Evolutionary conservation across 164 flowering plant genomes (phyloP).

Genomic region (Saururus chinensis): DNA sequence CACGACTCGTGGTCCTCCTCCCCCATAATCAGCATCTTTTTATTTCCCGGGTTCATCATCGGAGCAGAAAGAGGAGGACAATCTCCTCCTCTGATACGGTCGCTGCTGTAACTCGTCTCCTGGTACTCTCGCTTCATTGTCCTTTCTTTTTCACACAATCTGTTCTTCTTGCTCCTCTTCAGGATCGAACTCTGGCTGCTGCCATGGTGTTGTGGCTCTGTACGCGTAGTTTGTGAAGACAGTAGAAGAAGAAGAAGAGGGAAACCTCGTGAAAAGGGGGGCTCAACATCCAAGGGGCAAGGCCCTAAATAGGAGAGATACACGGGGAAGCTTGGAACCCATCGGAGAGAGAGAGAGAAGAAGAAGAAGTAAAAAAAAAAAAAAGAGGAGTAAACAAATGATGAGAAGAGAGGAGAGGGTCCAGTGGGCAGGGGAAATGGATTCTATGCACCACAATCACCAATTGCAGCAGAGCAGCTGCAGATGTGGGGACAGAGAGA

Average conservation of each 20-base stretch:
- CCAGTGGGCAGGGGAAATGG: not conserved
- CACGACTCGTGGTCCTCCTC: not conserved
- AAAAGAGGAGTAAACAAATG: not conserved
- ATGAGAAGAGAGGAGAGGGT: not conserved
- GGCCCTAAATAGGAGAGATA: not conserved
- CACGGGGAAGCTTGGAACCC: not conserved
- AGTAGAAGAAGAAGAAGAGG: not conserved
- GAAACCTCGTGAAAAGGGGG: slow-evolving; percentile 14
- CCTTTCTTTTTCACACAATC: not conserved
- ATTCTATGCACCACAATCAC: not conserved
- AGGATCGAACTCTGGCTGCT: no score
- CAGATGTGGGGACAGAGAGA: not conserved
- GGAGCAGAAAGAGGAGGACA: not conserved
- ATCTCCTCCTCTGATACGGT: not conserved
- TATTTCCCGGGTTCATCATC: slow-evolving; percentile 19
- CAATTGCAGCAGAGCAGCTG: not conserved
- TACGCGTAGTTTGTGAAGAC: no score
- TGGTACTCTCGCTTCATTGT: slow-evolving; percentile 23
- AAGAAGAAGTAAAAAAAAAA: not conserved
- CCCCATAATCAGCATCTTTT: slow-evolving; percentile 26
- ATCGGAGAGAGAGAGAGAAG: no score
- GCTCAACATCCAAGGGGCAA: slow-evolving; percentile 11
- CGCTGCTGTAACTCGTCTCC: slow-evolving; percentile 1
- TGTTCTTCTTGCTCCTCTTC: no score
- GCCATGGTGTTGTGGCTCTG: no score